phyloP scores from a whole-genome alignment of 257 asterid genomes.

The Gentiana dahurica region DNA sequence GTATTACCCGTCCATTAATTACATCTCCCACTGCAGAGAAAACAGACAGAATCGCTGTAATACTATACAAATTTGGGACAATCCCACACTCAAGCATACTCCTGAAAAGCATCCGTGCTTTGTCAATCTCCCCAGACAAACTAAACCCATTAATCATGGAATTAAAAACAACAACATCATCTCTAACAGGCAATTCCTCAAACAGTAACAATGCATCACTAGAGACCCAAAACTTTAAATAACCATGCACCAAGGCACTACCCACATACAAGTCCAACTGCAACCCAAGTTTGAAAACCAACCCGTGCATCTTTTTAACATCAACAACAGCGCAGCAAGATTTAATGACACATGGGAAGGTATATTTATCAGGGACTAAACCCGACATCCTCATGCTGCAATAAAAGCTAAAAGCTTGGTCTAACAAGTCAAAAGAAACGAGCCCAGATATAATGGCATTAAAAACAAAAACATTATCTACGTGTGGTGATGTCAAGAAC shows the following conservation, averaged over 20 bases:
- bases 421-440: slow-evolving; percentile 24
- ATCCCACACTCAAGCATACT: slow-evolving; percentile 43
- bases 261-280: slow-evolving; percentile 52
- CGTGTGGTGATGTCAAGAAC: slow-evolving; percentile 31
- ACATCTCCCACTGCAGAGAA: slow-evolving; percentile 46
- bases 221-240: slow-evolving; percentile 40
- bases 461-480: slow-evolving; percentile 50
- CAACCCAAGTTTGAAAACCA: slow-evolving; percentile 51
- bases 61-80: slow-evolving; percentile 42
- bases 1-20: slow-evolving; percentile 43
- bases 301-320: slow-evolving; percentile 41
- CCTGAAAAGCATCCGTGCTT: slow-evolving; percentile 37
- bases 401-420: slow-evolving; percentile 35
- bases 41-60: slow-evolving; percentile 64
- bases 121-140: slow-evolving; percentile 33
- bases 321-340: slow-evolving; percentile 33
- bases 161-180: slow-evolving; percentile 70
- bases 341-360: slow-evolving; percentile 77
- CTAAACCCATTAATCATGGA: slow-evolving; percentile 78
- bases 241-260: slow-evolving; percentile 58
- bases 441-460: slow-evolving; percentile 68
- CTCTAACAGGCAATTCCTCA: slow-evolving; percentile 48
- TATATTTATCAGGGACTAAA: slow-evolving; percentile 62
- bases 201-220: slow-evolving; percentile 48
- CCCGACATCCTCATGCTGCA: slow-evolving; percentile 40